These are phyloP conservation scores for Epithele typhae DNA, from an alignment of 768 basidiomycete genomes.

Conservation along the genomic window DNA sequence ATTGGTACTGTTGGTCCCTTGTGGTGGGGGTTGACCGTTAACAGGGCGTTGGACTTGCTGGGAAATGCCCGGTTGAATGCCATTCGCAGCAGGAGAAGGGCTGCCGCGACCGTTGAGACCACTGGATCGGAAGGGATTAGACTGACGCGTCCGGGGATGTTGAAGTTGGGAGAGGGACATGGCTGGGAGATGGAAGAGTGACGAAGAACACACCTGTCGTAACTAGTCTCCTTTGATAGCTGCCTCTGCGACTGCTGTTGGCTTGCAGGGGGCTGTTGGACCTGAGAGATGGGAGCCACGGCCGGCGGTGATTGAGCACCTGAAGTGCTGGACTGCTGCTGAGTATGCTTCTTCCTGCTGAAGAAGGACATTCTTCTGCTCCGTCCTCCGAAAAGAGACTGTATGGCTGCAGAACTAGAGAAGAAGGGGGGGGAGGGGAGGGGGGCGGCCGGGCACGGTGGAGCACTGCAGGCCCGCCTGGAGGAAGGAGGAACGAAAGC, in stretches of 20 bases:
- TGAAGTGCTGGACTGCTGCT: constrained; percentile 21
- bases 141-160: constrained; percentile 8
- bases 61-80: constrained; percentile 14
- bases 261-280: constrained; percentile 17
- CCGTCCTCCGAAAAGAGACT: constrained; percentile 59
- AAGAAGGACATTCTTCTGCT: constrained; percentile 90
- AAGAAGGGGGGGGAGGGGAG: not conserved
- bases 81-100: constrained; percentile 21
- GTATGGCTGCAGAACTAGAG: constrained; percentile 45
- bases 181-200: not conserved
- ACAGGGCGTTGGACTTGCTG: constrained; percentile 13
- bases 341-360: constrained; percentile 76
- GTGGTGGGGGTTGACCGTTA: constrained; percentile 11
- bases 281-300: constrained; percentile 51
- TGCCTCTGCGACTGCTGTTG: constrained; percentile 30
- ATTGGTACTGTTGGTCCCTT: constrained; percentile 11
- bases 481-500: constrained; percentile 14
- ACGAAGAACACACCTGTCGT: constrained; percentile 24
- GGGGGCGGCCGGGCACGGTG: constrained; percentile 3
- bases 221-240: constrained; percentile 26
- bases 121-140: constrained; percentile 15
- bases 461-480: constrained; percentile 20
- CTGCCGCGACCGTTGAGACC: constrained; percentile 26
- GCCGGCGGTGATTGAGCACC: constrained; percentile 62
- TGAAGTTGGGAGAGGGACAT: constrained; percentile 5